Evolutionary conservation across 805 yeast genomes (phyloP).

Genomic region (Brettanomyces sp.): DNA sequence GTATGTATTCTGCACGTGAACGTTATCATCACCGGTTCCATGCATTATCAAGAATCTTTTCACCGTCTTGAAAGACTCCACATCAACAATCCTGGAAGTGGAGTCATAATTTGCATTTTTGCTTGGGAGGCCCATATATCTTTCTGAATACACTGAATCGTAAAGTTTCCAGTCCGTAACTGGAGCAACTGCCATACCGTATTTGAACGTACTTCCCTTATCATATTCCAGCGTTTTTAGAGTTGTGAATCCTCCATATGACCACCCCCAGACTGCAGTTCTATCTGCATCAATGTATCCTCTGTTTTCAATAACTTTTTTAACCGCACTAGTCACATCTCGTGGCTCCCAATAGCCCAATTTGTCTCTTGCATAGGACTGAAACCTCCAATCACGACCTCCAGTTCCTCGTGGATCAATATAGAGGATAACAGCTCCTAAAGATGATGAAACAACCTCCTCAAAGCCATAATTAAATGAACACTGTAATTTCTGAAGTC

Average conservation of each 20-base stretch:
- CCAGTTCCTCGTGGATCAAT: constrained; percentile 82
- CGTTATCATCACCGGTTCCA: constrained; percentile 82
- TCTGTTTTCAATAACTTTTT: constrained; percentile 37
- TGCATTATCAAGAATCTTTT: constrained; percentile 61
- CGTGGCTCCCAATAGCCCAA: constrained; percentile 74
- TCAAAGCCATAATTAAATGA: constrained; percentile 44
- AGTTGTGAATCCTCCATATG: constrained; percentile 75
- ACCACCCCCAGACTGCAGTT: constrained; percentile 83
- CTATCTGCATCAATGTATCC: constrained; percentile 40
- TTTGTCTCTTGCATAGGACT: constrained; percentile 43
- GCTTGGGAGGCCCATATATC: constrained; percentile 55
- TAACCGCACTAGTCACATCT: constrained; percentile 47
- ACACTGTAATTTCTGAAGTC: constrained; percentile 49
- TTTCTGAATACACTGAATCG: constrained; percentile 72
- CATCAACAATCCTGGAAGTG: constrained; percentile 33
- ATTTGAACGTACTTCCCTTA: constrained; percentile 51
- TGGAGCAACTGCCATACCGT: constrained; percentile 79
- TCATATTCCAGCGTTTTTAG: constrained; percentile 67
- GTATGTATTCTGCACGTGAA: constrained; percentile 64
- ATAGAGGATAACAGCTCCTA: constrained; percentile 52
- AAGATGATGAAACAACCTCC: constrained; percentile 45
- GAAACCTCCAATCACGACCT: constrained; percentile 63
- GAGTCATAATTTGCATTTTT: constrained; percentile 41
- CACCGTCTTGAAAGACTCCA: constrained; percentile 35
- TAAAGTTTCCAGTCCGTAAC: constrained; percentile 72